Base-by-base conservation (phyloP, 768 basidiomycete species). In the Termitomyces sp. region DNA sequence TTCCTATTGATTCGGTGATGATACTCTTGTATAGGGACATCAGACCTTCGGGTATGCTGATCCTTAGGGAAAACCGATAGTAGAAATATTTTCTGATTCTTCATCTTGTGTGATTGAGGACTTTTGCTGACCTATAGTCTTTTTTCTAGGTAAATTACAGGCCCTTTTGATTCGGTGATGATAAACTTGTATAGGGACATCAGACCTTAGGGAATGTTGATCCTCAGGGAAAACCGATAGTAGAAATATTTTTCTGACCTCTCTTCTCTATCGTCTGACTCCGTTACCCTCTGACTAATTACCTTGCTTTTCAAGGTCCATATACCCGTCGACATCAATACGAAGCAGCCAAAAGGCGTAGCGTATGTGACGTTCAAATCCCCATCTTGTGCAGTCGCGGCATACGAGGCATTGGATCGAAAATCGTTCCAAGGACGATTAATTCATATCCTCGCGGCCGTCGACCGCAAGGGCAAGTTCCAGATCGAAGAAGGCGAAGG, bases 381-480 rank as follows among this genome's bases (percentile, higher is more conserved):
- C 23, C 66, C 78, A 7, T 61, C 72, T 0, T 66, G 69, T 53
- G 81, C 82, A 5, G 64, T 94, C 0, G 72, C 78, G 0, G 97
- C 96, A 0, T 93, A 87, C 62, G 81, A 86, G 55, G 78, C 77
- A 0, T 78, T 98, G 34, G 95, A 98, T 68, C 85, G 85, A 56
- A 86, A 79, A 37, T 85, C 92, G 0, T 95, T 97, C 70, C 94
- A 95, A 72, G 97, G 97, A 3, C 85, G 97, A 29, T 70, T 98
- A 0, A 69, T 99, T 1, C 97, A 98, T 66, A 86, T 98, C 53
- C 77, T 99, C 0, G 90, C 90, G 0, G 94, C 92, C 0, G 83
- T 92, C 2, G 85, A 92, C 64, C 75, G 85, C 53, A 82, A 78
- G 63, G 70, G 80, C 29, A 79, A 78, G 48, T 62, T 70, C 6